Conservation (phyloP, 306 rosid genomes). For the Senna siamea region DNA sequence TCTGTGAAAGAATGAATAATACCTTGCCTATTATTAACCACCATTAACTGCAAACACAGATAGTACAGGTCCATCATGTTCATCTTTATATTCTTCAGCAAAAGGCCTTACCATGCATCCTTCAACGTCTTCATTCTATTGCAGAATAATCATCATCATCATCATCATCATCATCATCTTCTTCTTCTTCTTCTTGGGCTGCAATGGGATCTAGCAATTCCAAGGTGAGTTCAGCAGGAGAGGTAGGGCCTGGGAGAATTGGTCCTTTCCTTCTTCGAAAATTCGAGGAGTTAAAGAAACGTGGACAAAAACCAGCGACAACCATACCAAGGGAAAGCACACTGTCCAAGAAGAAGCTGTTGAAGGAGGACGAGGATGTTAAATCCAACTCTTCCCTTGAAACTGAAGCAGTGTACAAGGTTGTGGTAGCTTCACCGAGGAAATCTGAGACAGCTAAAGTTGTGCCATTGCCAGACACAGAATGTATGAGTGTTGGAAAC, state of each 20-base stretch:
- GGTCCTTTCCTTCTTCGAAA: constrained; percentile 39
- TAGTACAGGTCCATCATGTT: constrained; percentile 11
- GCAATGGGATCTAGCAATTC: constrained; percentile 71
- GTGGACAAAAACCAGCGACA: neutral
- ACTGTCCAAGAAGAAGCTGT: constrained; percentile 54
- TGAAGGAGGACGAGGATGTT: constrained; percentile 42
- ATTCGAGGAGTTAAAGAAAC: constrained; percentile 45
- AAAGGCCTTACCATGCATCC: neutral
- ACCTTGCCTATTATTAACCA: constrained; percentile 40
- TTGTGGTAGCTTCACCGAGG: neutral
- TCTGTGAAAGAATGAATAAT: neutral
- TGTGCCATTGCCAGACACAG: constrained; percentile 37
- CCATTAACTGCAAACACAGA: constrained; percentile 30
- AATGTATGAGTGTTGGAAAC: too few species aligned
- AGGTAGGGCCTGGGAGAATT: constrained; percentile 39
- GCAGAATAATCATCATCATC: neutral
- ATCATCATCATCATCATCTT: neutral
- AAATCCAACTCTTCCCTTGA: constrained; percentile 29
- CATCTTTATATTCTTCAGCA: constrained; percentile 19
- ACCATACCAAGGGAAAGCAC: constrained; percentile 23
- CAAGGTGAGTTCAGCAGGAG: constrained; percentile 47
- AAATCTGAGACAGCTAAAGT: constrained; percentile 26
- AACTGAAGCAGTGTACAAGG: constrained; percentile 13
- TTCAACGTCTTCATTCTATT: neutral
- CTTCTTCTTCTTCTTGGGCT: neutral